phyloP scores from a whole-genome alignment of 2,329 filamentous ascomycete genomes.

The Lachnellula willkommii region DNA sequence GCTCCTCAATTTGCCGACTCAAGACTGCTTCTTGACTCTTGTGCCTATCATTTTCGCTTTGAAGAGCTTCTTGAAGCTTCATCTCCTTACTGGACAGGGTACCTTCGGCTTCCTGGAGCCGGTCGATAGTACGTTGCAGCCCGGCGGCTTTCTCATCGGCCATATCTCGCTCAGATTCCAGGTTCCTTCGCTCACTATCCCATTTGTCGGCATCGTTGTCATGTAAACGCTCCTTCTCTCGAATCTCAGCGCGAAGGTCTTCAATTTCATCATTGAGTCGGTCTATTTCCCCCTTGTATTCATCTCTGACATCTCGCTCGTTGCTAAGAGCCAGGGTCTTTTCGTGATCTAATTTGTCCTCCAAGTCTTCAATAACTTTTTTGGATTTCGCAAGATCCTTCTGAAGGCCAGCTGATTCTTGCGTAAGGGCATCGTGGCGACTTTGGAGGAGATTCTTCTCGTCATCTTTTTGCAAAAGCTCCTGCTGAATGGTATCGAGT shows the following conservation, averaged over 20 bases:
- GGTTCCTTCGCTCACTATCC: constrained; percentile 59
- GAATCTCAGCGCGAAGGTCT: constrained; percentile 52
- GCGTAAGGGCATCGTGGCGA: constrained; percentile 61
- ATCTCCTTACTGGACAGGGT: constrained; percentile 62
- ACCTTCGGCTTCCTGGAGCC: constrained; percentile 62
- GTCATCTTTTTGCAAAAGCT: constrained; percentile 53
- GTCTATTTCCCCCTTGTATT: constrained; percentile 51
- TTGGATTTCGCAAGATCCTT: constrained; percentile 50
- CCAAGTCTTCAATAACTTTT: constrained; percentile 41
- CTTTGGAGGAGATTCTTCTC: constrained; percentile 67
- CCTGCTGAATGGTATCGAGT: constrained; percentile 52
- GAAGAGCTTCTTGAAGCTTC: constrained; percentile 61
- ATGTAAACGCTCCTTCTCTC: constrained; percentile 65
- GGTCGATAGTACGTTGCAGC: constrained; percentile 66
- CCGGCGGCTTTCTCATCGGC: constrained; percentile 63
- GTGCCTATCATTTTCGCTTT: constrained; percentile 68
- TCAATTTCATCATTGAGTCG: constrained; percentile 47
- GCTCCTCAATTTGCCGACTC: constrained; percentile 65
- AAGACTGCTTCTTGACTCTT: constrained; percentile 65
- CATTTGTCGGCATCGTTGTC: constrained; percentile 68
- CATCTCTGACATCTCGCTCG: constrained; percentile 52
- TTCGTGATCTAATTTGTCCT: constrained; percentile 43
- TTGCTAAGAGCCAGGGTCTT: constrained; percentile 40
- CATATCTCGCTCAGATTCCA: constrained; percentile 60
- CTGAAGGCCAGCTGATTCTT: constrained; percentile 63